Evolutionary conservation across 257 asterid species (phyloP).

Genomic region (Coffea canephora): DNA sequence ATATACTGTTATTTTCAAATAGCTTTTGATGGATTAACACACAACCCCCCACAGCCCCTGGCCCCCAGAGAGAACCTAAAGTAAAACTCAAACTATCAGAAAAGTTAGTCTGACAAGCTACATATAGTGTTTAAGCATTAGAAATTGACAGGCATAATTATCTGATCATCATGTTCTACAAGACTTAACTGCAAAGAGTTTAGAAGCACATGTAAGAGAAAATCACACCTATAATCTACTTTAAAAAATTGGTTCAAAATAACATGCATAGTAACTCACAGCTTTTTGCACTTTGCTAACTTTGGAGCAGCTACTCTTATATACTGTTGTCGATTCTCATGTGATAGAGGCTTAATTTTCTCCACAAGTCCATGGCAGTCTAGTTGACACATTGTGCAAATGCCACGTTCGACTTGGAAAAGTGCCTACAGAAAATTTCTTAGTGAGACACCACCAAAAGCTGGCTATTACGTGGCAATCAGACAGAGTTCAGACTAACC

Average conservation of each 20-base stretch:
- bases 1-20: conserved; percentile 33
- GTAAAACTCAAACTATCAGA: background rate
- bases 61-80: too few species aligned
- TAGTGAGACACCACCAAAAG: conserved; percentile 23
- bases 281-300: conserved; percentile 48
- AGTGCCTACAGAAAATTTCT: conserved; percentile 53
- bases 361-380: conserved; percentile 85
- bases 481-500: conserved; percentile 42
- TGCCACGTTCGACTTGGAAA: conserved; percentile 78
- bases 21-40: background rate
- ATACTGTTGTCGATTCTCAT: conserved; percentile 60
- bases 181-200: background rate
- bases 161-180: background rate
- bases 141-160: background rate
- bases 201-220: background rate
- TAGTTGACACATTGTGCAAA: conserved; percentile 70
- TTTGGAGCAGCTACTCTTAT: conserved; percentile 70
- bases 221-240: background rate
- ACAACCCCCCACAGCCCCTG: too few species aligned
- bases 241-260: background rate
- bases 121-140: background rate
- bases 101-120: background rate
- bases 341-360: conserved; percentile 56
- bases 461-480: conserved; percentile 10
- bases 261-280: conserved; percentile 46